These are phyloP conservation scores for Naganishia vaughanmartiniae DNA, from an alignment of 768 basidiomycete genomes.

Conservation along the genomic window DNA sequence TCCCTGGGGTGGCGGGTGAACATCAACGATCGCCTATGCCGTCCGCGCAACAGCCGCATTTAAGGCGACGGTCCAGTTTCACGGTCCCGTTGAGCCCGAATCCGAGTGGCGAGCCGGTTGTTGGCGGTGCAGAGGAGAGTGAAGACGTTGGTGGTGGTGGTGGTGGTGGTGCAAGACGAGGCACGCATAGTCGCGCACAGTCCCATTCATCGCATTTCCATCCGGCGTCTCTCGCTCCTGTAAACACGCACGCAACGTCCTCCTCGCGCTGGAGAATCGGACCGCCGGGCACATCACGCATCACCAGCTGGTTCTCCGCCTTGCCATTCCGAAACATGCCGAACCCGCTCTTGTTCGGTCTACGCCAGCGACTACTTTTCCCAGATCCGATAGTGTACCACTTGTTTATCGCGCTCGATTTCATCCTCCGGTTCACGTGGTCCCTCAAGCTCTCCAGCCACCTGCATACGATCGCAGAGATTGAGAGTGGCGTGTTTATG, in stretches of 20 bases:
- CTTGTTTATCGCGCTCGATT: constrained; percentile 73
- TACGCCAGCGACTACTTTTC: constrained; percentile 72
- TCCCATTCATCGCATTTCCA: constrained; percentile 19
- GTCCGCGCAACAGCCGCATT: not conserved
- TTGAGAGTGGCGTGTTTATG: constrained; percentile 79
- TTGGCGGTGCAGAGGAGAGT: no score
- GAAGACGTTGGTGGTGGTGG: not conserved
- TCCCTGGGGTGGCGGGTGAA: not conserved
- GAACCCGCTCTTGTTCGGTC: constrained; percentile 59
- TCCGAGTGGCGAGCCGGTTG: not conserved
- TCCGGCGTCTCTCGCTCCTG: not conserved
- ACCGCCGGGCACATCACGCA: not conserved
- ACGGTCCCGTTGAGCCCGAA: not conserved
- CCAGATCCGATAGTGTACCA: constrained; percentile 78
- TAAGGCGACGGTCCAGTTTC: not conserved
- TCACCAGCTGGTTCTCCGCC: constrained; percentile 2
- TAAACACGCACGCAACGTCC: not conserved
- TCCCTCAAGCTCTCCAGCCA: constrained; percentile 84
- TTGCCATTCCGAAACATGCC: constrained; percentile 23
- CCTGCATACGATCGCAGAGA: constrained; percentile 73
- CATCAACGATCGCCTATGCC: constrained; percentile 27
- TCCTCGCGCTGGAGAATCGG: no score
- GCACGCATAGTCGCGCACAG: not conserved
- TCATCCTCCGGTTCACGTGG: constrained; percentile 89
- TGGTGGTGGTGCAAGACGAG: not conserved